Evolutionary conservation across 305 asterid species (phyloP).

Genomic region (Solanum hybrid): DNA sequence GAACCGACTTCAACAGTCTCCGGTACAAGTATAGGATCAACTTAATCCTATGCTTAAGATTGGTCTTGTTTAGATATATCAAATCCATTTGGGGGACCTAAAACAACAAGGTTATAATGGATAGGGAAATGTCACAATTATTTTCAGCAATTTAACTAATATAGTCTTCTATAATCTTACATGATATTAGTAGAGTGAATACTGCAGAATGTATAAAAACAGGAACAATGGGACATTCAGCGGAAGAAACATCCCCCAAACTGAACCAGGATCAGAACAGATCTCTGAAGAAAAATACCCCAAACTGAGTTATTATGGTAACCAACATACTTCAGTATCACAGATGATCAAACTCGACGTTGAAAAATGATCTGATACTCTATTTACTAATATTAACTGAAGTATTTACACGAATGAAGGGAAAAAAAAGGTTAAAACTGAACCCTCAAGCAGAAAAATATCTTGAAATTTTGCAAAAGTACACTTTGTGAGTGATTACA

Average conservation of each 20-base stretch:
- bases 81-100: not conserved
- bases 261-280: not conserved
- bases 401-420: not conserved
- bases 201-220: not conserved
- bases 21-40: not conserved
- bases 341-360: not conserved
- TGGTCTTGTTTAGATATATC: not conserved
- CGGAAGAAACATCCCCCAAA: not conserved
- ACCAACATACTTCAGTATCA: not conserved
- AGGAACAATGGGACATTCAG: not conserved
- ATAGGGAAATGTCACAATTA: not conserved
- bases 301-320: not conserved
- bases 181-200: not conserved
- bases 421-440: not conserved
- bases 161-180: not conserved
- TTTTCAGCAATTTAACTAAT: not conserved
- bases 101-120: not conserved
- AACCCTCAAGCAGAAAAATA: not conserved
- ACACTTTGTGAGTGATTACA: conserved; percentile 35
- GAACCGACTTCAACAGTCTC: not conserved
- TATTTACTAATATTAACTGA: not conserved
- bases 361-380: not conserved
- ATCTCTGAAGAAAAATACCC: not conserved
- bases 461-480: not conserved
- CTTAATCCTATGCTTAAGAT: not conserved